Percentiles rank a stretch among this genome's conserved stretches.
These are phyloP conservation scores for Aspergillus sp. DNA, from an alignment of 2,329 filamentous ascomycete species.

Conservation along the genomic window DNA sequence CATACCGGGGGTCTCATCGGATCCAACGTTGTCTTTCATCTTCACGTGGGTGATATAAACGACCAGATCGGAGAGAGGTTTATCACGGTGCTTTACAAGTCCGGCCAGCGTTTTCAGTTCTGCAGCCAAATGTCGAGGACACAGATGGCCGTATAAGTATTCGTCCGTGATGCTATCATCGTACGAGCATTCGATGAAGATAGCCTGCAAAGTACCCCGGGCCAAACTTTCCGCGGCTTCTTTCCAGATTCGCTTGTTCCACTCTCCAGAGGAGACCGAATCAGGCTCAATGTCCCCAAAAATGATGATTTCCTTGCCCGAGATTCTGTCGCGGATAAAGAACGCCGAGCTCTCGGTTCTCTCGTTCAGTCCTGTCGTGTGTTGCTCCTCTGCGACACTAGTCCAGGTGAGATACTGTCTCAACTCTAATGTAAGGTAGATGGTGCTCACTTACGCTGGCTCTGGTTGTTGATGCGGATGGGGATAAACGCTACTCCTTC, in stretches of 20 bases:
- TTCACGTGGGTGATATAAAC: not conserved
- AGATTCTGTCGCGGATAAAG: conserved; percentile 77
- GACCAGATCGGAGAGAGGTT: no score
- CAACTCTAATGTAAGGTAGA: no score
- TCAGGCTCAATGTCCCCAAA: conserved; percentile 97
- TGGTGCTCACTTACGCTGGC: no score
- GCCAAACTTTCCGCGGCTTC: conserved; percentile 85
- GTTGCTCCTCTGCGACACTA: not conserved
- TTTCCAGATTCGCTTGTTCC: conserved; percentile 80
- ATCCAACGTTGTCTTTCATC: not conserved
- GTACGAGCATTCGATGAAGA: conserved; percentile 96
- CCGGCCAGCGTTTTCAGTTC: conserved; percentile 72
- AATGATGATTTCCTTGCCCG: conserved; percentile 77
- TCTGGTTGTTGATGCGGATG: no score
- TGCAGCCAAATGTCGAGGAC: conserved; percentile 75
- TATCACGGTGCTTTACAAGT: conserved; percentile 53
- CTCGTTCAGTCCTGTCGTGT: not conserved
- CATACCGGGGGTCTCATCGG: no score
- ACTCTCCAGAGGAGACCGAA: conserved; percentile 74
- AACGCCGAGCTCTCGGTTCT: conserved; percentile 78
- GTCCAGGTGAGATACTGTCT: conserved; percentile 46
- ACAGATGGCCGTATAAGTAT: conserved; percentile 83
- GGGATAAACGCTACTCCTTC: no score
- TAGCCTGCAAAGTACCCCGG: conserved; percentile 67
- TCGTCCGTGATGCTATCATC: conserved; percentile 75